Evolutionary conservation across 2,329 filamentous ascomycete genomes (phyloP), one percentile per base, ranked within the genome.

Genomic region (Fusarium coffeatum): DNA sequence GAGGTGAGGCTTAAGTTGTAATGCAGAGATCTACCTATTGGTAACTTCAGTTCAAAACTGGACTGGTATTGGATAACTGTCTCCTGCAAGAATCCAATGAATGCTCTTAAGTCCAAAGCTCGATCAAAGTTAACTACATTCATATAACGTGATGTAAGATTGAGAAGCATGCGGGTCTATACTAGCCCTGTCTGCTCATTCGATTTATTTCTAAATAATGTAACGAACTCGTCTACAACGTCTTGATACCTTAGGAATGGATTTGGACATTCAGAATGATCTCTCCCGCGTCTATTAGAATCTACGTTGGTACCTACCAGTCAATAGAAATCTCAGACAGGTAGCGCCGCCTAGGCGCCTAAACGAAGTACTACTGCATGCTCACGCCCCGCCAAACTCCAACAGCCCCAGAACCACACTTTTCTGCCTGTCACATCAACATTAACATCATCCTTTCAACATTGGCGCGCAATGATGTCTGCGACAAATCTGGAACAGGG

Each of bases 321-420:
- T 11, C 18, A n/a, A 11, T 37, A 37, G 6, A 37, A 34, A 37
- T 12, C 18, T 37, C 34, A 37, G 18, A 27, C 25, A 41, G 48
- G 37, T 45, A 64, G 32, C 37, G 22, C n/a, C 49, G 18, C 28
- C 25, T 18, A 23, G 23, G 47, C 18, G 49, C 42, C 28, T 60
- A 64, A 30, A 47, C 46, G 47, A 43, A 61, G 46, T 41, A 46
- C 34, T 6, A 28, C 42, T 68, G 61, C 56, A 59, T 62, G 46
- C 32, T 58, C 47, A 47, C 47, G 55, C 55, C 59, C 57, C 59
- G 55, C 73, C 68, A 72, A 72, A 45, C 49, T 71, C 25, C 51
- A 65, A 53, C 60, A 41, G 56, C 60, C 59, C 68, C 53, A 53
- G 56, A 60, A 59, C 68, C 53, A 53, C 64, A 69, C 65, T 74